These are phyloP conservation scores for Gloeophyllum trabeum DNA, from an alignment of 768 basidiomycete species.

Conservation along the genomic window DNA sequence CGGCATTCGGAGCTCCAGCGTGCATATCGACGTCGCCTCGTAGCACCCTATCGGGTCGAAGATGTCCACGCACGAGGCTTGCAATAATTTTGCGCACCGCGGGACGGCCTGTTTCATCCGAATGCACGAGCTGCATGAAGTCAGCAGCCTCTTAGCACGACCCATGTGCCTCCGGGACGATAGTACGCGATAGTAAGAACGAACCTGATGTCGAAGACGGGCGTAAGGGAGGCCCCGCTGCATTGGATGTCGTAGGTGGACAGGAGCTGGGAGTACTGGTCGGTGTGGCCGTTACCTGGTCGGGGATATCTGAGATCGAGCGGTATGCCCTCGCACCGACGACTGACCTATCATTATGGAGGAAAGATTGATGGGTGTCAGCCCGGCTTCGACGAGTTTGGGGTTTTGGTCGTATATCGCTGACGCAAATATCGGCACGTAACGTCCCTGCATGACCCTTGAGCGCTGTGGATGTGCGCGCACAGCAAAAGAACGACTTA, in stretches of 20 bases:
- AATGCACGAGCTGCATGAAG: background rate
- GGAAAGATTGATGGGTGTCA: slow-evolving; percentile 36
- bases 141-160: too few relatives aligned
- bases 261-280: slow-evolving; percentile 23
- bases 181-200: slow-evolving; percentile 13
- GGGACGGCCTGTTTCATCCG: slow-evolving; percentile 15
- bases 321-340: background rate
- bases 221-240: slow-evolving; percentile 32
- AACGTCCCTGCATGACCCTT: slow-evolving; percentile 28
- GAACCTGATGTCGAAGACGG: slow-evolving; percentile 34
- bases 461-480: too few relatives aligned
- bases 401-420: slow-evolving; percentile 38
- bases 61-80: slow-evolving; percentile 28
- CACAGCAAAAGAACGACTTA: too few relatives aligned
- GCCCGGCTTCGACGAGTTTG: slow-evolving; percentile 26
- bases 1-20: slow-evolving; percentile 10
- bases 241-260: slow-evolving; percentile 47
- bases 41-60: slow-evolving; percentile 32
- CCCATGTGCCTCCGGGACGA: too few relatives aligned
- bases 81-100: slow-evolving; percentile 28
- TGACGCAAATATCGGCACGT: slow-evolving; percentile 38
- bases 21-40: slow-evolving; percentile 30
- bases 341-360: slow-evolving; percentile 37
- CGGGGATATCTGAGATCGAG: background rate
- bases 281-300: slow-evolving; percentile 33